Conservation (phyloP, 2,329 filamentous ascomycete species). For the Microsporum ferrugineum region DNA sequence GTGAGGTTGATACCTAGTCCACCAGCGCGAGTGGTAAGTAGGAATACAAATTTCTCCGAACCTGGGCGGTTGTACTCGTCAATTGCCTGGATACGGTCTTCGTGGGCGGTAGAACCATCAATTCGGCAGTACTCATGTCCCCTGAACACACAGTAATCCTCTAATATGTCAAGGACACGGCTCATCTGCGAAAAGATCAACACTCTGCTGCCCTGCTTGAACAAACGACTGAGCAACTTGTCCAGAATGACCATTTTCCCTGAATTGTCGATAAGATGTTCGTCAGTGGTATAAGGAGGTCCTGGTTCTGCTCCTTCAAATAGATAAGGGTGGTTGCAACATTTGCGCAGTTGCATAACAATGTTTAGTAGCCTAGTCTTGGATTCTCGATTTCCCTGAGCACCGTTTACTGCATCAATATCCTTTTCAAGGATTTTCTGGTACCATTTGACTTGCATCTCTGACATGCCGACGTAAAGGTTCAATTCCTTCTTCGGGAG, state of each 20-base stretch:
- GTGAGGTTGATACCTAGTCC: constrained; percentile 96
- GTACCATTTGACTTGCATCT: constrained; percentile 99
- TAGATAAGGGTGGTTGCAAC: constrained; percentile 95
- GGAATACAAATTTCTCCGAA: constrained; percentile 93
- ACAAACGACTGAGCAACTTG: constrained; percentile 72
- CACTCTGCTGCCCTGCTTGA: constrained; percentile 82
- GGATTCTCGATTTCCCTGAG: constrained; percentile 89
- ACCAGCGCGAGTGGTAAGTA: constrained; percentile 89
- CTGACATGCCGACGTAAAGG: constrained; percentile 93
- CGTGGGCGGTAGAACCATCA: constrained; percentile 89
- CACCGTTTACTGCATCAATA: constrained; percentile 95
- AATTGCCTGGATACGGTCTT: constrained; percentile 93
- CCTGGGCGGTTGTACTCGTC: constrained; percentile 95
- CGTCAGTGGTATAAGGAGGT: constrained; percentile 94
- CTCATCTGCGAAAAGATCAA: constrained; percentile 99
- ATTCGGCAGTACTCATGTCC: constrained; percentile 95
- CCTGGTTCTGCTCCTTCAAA: constrained; percentile 96
- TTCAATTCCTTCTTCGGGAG: constrained; percentile 97
- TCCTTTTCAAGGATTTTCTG: constrained; percentile 98
- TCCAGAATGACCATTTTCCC: constrained; percentile 98
- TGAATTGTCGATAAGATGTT: constrained; percentile 84
- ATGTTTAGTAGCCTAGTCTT: constrained; percentile 96
- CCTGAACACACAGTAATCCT: constrained; percentile 95
- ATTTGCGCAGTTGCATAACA: constrained; percentile 98
- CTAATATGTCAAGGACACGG: constrained; percentile 86